phyloP scores from a whole-genome alignment of 495 filamentous ascomycete genomes.

The Pseudotulostoma volvatum region DNA sequence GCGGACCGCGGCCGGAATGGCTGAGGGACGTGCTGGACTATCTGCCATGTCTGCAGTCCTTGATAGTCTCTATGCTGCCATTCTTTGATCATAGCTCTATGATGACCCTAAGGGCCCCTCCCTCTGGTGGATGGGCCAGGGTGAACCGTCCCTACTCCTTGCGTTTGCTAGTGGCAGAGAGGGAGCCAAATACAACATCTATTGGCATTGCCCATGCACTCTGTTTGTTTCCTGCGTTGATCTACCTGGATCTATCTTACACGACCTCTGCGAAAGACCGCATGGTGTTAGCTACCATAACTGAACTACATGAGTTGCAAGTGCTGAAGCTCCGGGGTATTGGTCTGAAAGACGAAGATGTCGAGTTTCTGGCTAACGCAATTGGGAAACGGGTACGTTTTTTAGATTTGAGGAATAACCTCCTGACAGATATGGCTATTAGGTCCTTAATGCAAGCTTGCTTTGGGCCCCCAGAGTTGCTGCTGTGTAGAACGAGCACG shows the following conservation, averaged over 20 bases:
- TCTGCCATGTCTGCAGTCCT: constrained; percentile 41
- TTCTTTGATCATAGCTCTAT: constrained; percentile 52
- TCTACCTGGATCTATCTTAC: constrained; percentile 45
- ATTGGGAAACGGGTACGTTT: constrained; percentile 37
- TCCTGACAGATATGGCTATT: constrained; percentile 38
- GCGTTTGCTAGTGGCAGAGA: constrained; percentile 39
- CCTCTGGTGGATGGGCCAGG: constrained; percentile 7
- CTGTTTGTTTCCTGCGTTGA: constrained; percentile 33
- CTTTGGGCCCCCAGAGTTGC: constrained; percentile 16
- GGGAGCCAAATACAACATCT: constrained; percentile 41
- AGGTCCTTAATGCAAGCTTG: constrained; percentile 35
- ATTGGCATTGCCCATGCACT: constrained; percentile 36
- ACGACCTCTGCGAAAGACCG: constrained; percentile 38
- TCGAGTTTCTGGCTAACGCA: constrained; percentile 35
- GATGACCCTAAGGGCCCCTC: constrained; percentile 24
- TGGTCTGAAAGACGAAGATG: constrained; percentile 38
- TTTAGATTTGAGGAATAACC: constrained; percentile 44
- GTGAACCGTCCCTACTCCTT: constrained; percentile 21
- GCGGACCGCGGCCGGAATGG: constrained; percentile 44
- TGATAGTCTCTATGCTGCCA: constrained; percentile 43
- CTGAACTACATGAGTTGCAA: constrained; percentile 32
- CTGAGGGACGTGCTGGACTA: constrained; percentile 43
- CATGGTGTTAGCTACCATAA: constrained; percentile 28
- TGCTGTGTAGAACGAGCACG: background rate
- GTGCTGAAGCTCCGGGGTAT: constrained; percentile 43